Evolutionary conservation across 345 rosid genomes (phyloP), one percentile per base, ranked within the genome.

Genomic region (Citrus sp.): DNA sequence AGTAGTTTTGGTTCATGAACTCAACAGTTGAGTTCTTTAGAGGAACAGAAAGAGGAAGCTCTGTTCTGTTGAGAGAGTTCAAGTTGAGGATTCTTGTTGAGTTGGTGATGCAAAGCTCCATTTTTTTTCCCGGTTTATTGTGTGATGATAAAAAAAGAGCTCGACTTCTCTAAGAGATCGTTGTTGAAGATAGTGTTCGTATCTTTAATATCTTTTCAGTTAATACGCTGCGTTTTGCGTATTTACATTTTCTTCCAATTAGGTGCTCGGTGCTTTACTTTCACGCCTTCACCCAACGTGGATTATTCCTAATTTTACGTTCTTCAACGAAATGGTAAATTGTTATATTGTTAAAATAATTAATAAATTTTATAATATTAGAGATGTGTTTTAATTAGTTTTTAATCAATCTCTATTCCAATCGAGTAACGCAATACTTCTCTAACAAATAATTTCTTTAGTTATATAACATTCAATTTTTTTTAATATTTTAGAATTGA

Each of bases 101-200:
- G 81, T 84, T 85, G 79, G 80, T 83, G 75, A 87, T 80, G 67
- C 91, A 87, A 34, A 92, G 87, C 92, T 91, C 94, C 98, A 94
- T 94, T 68, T 60, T 76, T 67, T 54, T 69, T 27, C 75, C 0
- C 70, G 63, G 66, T 68, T 32, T 75, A 51, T 70, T 25, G 51
- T 34, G 40, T 13, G 51, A 46, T 3, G 5, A 46, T 46, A 46
- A 34, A 42, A 42, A 16, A 46, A 67, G 72, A 67, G 72, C 30
- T 79, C n/a, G 25, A 21, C 13, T 19, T 37, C 25, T 35, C 49
- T 34, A 18, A 16, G 71, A 37, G 63, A 25, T 67, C 14, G 75
- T 70, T 77, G 73, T 66, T 73, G 79, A 65, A 79, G 89, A 83
- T 80, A 69, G 73, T 42, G 73, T 14, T 34, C 37, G 14, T 7